Percentiles rank a stretch among this genome's conserved stretches.
Conservation (phyloP, 163 green algal genomes). For the Coccomyxa subellipsoidea region DNA sequence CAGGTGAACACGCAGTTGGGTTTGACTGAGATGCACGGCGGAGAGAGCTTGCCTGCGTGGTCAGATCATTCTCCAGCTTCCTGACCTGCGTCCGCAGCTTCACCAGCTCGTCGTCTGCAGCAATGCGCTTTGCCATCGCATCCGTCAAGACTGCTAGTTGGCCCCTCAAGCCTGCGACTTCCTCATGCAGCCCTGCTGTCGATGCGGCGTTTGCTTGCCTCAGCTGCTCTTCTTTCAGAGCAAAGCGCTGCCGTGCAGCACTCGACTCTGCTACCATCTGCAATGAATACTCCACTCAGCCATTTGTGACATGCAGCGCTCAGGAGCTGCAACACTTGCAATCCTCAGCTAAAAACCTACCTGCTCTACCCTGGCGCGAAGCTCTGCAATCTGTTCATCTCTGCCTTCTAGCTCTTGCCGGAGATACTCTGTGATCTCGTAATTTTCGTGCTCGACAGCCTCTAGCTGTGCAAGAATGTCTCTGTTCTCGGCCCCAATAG, state of each 20-base stretch:
- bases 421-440: conserved; percentile 60
- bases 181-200: conserved; percentile 22
- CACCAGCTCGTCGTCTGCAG: conserved; percentile 45
- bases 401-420: conserved; percentile 59
- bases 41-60: not conserved
- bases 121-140: conserved; percentile 23
- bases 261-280: not conserved
- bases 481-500: not conserved
- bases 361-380: not conserved
- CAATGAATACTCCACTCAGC: not conserved
- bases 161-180: conserved; percentile 50
- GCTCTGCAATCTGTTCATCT: conserved; percentile 48
- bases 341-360: not conserved
- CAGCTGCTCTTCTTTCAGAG: not conserved
- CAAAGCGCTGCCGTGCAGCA: not conserved
- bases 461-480: not conserved
- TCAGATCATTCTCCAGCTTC: not conserved
- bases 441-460: not conserved
- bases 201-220: not conserved
- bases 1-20: too few relatives aligned
- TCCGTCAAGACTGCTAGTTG: conserved; percentile 20
- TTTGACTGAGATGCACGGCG: not conserved
- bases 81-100: not conserved
- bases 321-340: not conserved
- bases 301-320: not conserved